Base-by-base conservation (phyloP, 164 flowering plant genomes). In the Warburgia ugandensis region DNA sequence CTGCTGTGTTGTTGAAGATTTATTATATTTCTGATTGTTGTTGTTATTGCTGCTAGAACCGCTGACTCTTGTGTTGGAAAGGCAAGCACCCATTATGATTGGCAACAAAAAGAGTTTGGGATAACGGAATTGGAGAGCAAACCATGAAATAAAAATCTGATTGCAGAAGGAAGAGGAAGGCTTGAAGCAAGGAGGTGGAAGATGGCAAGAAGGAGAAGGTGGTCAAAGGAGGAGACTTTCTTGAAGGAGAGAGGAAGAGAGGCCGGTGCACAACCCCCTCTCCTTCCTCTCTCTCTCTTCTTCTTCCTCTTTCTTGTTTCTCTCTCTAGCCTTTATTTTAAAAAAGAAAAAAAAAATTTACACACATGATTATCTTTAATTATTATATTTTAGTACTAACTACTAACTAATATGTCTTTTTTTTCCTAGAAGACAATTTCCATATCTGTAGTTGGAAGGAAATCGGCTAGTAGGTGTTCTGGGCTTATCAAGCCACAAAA, bases 61-160 rank as follows among this genome's bases (percentile, higher is more conserved):
- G 57, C 64, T 76, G 23, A 84, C 83, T 61, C 76, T 86, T 54
- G 66, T 55, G 67, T 83, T 40, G n/a, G 94, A 90, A n/a, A 84
- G 52, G 62, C 97, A 86, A 41, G 44, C 37, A 17, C 97, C 97
- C 97, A 90, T 90, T n/a, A n/a, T n/a, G n/a, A n/a, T n/a, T n/a
- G n/a, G n/a, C n/a, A n/a, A n/a, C n/a, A n/a, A n/a, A n/a, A n/a
- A n/a, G n/a, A n/a, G n/a, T n/a, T n/a, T n/a, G n/a, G n/a, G n/a
- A n/a, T n/a, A n/a, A n/a, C n/a, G n/a, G n/a, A n/a, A n/a, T n/a
- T n/a, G n/a, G n/a, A 43, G 20, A 23, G 50, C 28, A 26, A 22
- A 29, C 37, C 22, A 39, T 29, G 20, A 21, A 19, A 48, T 17
- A 22, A 50, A 10, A 30, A 29, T 16, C 9, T 19, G 14, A 39